These are phyloP conservation scores for Dothideomycetes sp. DNA, from an alignment of 2,329 filamentous ascomycete species.

Conservation along the genomic window DNA sequence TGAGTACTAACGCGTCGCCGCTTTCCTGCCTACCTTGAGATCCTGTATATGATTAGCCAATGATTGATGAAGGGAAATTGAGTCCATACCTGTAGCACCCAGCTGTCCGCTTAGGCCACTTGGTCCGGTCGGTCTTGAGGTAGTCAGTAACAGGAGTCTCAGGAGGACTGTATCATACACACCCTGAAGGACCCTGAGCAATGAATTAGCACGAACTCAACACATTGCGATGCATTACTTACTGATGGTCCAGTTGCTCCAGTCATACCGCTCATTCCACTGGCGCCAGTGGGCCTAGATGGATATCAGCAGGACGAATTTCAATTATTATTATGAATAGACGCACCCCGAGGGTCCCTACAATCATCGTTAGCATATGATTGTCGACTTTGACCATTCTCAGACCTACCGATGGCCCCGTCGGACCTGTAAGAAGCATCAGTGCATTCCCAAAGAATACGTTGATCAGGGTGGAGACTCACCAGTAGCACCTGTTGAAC, in stretches of 20 bases:
- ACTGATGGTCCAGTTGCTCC: conserved; percentile 7
- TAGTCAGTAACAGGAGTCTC: background rate
- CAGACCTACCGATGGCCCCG: conserved; percentile 8
- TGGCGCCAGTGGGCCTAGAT: conserved; percentile 9
- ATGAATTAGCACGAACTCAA: too few relatives aligned
- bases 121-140: conserved; percentile 1
- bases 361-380: conserved; percentile 1
- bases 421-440: too few relatives aligned
- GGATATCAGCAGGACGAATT: background rate
- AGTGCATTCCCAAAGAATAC: too few relatives aligned
- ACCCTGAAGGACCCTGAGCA: too few relatives aligned
- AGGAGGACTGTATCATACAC: too few relatives aligned
- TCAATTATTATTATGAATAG: background rate
- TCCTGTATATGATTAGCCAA: too few relatives aligned
- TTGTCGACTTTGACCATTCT: background rate
- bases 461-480: too few relatives aligned
- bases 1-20: too few relatives aligned
- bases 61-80: too few relatives aligned
- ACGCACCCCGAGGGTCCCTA: background rate
- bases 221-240: too few relatives aligned
- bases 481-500: background rate
- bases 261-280: conserved; percentile 1
- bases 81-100: conserved; percentile 1
- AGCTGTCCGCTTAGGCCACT: conserved; percentile 3
- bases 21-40: too few relatives aligned